Evolutionary conservation across 768 basidiomycete genomes (phyloP).

Genomic region (Gloeopeniophorella convolvens): DNA sequence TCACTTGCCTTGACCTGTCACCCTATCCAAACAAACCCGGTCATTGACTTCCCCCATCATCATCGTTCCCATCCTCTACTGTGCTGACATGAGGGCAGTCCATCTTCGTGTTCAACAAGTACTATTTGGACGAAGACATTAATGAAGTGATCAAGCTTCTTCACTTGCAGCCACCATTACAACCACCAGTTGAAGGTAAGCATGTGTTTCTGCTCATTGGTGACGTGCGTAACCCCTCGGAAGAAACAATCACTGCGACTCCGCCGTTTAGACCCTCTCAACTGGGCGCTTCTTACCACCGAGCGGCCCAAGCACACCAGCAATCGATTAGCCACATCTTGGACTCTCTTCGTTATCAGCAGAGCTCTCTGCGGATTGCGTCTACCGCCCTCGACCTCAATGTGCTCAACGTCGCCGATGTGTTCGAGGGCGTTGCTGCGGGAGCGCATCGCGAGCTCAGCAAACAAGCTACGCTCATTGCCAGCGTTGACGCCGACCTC

Average conservation of each 20-base stretch:
- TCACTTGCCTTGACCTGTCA: too few species aligned
- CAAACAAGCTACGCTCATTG: constrained; percentile 56
- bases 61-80: not conserved
- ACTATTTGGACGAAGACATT: constrained; percentile 64
- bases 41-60: not conserved
- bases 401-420: constrained; percentile 62
- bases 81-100: constrained; percentile 33
- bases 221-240: not conserved
- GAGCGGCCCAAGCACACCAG: constrained; percentile 56
- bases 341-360: constrained; percentile 54
- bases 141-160: constrained; percentile 61
- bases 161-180: constrained; percentile 51
- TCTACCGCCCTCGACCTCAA: constrained; percentile 65
- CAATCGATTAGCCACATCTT: constrained; percentile 51
- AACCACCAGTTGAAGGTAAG: constrained; percentile 69
- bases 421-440: constrained; percentile 56
- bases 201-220: not conserved
- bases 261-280: constrained; percentile 67
- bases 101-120: constrained; percentile 81
- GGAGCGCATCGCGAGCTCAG: constrained; percentile 58
- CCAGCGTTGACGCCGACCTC: constrained; percentile 63
- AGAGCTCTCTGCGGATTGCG: constrained; percentile 68
- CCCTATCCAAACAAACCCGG: too few species aligned
- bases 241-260: constrained; percentile 58
- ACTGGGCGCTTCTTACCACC: constrained; percentile 60